Evolutionary conservation across 805 yeast genomes (phyloP), one percentile per base, ranked within the genome.

Genomic region (Candida insectorum): DNA sequence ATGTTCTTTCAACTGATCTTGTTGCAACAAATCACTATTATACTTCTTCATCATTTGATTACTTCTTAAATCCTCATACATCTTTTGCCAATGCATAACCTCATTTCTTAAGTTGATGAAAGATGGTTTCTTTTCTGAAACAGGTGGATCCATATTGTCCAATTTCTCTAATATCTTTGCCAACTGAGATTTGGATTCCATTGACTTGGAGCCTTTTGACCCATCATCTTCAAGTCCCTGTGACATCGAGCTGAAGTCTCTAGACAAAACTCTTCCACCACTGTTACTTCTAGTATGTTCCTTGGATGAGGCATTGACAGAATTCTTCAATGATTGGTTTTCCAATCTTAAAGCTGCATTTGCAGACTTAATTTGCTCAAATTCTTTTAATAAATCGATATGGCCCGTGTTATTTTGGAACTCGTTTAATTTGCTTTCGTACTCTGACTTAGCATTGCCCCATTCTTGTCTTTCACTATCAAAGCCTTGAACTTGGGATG

Each of bases 1-100:
- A 33, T 56, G 58, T 9, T 47, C 37, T 27, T 52, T 44, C 31
- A 71, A 41, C 11, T 60, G 53, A 5, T 48, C 45, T 13, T 51
- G 40, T 5, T 51, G 31, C 27, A 45, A 39, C 18, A 42, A 36
- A 15, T 40, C 44, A 21, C 35, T 47, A 24, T 39, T 55, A 28
- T 54, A 45, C 22, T 47, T 43, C 20, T 40, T 42, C 4, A 48
- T 39, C 16, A 51, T 43, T 9, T 52, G 50, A 23, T 56, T 56
- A 15, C 71, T 47, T 18, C 75, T 66, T n/a, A 69, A 56, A 10
- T 71, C 69, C 50, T 75, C 76, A 44, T 61, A 73, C 41, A 62
- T 74, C 30, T 54, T 49, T 52, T 73, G 79, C 77, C 84, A 72
- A 35, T 61, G 65, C 4, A 62, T 51, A 7, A 70, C 52, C 29